Evolutionary conservation across 306 rosid species (phyloP), one percentile per base, ranked within the genome.

Genomic region (Quillaja saponaria): DNA sequence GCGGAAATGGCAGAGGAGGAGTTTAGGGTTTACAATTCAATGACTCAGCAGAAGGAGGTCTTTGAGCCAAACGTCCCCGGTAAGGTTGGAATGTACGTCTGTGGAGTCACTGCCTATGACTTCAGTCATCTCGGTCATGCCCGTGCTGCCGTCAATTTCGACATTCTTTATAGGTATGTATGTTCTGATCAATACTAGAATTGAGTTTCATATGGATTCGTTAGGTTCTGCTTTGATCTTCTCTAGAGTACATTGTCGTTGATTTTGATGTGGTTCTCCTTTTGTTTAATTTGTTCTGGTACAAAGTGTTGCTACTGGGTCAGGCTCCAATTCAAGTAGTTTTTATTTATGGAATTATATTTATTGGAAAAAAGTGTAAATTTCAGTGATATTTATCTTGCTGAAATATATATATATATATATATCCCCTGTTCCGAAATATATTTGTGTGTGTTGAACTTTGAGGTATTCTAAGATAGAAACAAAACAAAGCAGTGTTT

Each of bases 121-220:
- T 82, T 69, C 65, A 92, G 99, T 75, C 97, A 91, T 71, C 79
- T 91, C 17, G 97, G 97, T 63, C 99, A 92, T 61, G 99, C 94
- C 35, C 94, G 96, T 18, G 96, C 96, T 21, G 96, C 96, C 16
- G 87, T 92, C 75, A 84, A 81, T 34, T 89, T 87, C 50, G 99
- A 92, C 15, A 80, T 92, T 61, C 91, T 92, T 44, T 89, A 34
- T 84, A 85, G 96, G 96, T 84, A 18, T 25, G 6, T 48, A 7
- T 55, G 20, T 13, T 55, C 28, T 8, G 4, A 6, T 31, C 14
- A 19, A 14, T 56, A 10, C 61, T 37, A 46, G 3, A n/a, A 31
- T 19, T 16, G 16, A n/a, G 34, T 66, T 31, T 9, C 50, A 19
- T 15, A 7, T 68, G 35, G 28, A 11, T 44, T 44, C 20, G 21